Evolutionary conservation across 2,329 filamentous ascomycete species (phyloP), one percentile per base, ranked within the genome.

Genomic region (Fusarium oxysporum): DNA sequence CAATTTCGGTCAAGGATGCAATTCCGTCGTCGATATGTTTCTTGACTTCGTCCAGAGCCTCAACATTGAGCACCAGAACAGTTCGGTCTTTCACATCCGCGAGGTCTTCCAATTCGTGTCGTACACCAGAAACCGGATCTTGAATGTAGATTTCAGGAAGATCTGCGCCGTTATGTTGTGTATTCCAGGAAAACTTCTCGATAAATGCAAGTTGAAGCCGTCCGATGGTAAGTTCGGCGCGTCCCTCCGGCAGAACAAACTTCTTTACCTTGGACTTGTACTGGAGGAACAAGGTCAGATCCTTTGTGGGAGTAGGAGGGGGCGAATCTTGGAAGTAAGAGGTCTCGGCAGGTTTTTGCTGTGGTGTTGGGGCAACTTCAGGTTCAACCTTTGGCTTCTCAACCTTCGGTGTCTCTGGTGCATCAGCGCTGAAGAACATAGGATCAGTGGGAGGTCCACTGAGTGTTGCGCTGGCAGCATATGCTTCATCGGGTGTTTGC

Each of bases 151-250:
- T 98, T 77, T 99, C 96, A 0, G 96, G 96, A 50, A 99, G 84
- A 80, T 99, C 96, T 19, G 91, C 90, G 12, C 96, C 96, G 77
- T 98, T 97, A 68, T 94, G 92, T 76, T 98, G 95, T 2, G 96
- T 98, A 77, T 97, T 98, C 95, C 97, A 99, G 0, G 96, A 96
- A 80, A 99, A 99, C 80, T 98, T 99, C 76, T 99, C 96, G 76
- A 99, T 99, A 77, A 99, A 99, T 2, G 96, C 96, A 33, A 99
- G 88, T 81, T 99, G 96, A 65, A 99, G 83, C 30, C 95, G 90
- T 2, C 95, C 95, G 66, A 98, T 92, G 6, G 94, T 96, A 16
- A 99, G 86, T 70, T 96, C 94, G 37, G 92, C 91, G 74, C 92
- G 92, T 3, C 96, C 96, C 80, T 97, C 95, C 1, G 93, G 85